Conservation (phyloP, 148 eudicot species). For the Rhododendron molle region DNA sequence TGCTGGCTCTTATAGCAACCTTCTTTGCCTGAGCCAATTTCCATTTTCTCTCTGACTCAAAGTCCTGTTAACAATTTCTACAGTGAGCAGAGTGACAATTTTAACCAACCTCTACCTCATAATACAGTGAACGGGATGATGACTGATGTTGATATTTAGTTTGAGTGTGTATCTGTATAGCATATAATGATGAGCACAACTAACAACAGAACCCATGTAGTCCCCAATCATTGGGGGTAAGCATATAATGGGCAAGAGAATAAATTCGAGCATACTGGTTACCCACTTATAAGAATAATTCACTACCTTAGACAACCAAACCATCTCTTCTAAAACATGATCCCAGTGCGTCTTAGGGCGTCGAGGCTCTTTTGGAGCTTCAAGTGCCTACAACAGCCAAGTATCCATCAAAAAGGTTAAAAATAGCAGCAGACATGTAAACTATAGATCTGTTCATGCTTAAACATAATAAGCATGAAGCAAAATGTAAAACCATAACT, state of each 20-base stretch:
- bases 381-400: conserved; percentile 71
- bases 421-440: background rate
- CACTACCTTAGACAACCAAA: conserved; percentile 93
- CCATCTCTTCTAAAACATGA: conserved; percentile 98
- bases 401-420: conserved; percentile 6
- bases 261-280: background rate
- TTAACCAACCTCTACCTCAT: background rate
- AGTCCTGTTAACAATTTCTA: conserved; percentile 57
- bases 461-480: conserved; percentile 3
- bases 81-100: conserved; percentile 7
- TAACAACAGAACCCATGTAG: too few species aligned
- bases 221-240: too few species aligned
- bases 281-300: background rate
- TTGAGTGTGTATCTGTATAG: background rate
- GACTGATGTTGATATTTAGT: background rate
- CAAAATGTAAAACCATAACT: background rate
- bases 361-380: conserved; percentile 87
- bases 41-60: conserved; percentile 98
- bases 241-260: background rate
- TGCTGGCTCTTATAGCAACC: conserved; percentile 95
- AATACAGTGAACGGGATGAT: background rate
- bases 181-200: background rate
- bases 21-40: conserved; percentile 91
- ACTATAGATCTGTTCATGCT: background rate
- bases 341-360: conserved; percentile 99